Conservation (phyloP, 2,329 filamentous ascomycete genomes). For the Myriosclerotinia duriaeana region DNA sequence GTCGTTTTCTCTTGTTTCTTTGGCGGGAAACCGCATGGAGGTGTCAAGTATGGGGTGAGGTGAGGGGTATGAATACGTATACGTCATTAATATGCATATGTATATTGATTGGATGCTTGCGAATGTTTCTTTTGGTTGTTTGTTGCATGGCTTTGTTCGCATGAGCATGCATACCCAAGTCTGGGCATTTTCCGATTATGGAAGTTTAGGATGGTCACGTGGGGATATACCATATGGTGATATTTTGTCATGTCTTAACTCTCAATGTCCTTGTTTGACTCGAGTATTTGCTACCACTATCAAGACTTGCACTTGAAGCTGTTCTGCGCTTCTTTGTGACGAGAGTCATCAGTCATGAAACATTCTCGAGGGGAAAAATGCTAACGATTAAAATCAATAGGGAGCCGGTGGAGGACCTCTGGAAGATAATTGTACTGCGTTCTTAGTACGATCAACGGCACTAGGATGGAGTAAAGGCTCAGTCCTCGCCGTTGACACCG, state of each 20-base stretch:
- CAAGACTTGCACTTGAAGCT: neutral
- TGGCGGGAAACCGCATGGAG: neutral
- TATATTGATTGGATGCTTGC: neutral
- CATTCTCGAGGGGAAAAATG: neutral
- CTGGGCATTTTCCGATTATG: neutral
- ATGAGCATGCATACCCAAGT: slow-evolving; percentile 1
- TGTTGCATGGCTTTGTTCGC: slow-evolving; percentile 2
- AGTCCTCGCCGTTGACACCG: slow-evolving; percentile 88
- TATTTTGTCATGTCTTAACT: slow-evolving; percentile 26
- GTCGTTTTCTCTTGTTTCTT: neutral
- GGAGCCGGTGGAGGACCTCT: slow-evolving; percentile 85
- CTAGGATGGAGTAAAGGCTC: slow-evolving; percentile 80
- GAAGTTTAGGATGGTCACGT: neutral
- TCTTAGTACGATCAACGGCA: slow-evolving; percentile 79
- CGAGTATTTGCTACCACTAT: neutral
- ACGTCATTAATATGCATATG: slow-evolving; percentile 1
- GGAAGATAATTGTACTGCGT: slow-evolving; percentile 82
- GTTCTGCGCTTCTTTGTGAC: neutral
- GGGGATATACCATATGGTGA: neutral
- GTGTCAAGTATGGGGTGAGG: neutral
- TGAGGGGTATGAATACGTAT: neutral
- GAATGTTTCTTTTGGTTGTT: neutral
- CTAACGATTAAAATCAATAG: slow-evolving; percentile 48
- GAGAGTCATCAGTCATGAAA: neutral
- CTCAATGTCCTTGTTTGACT: neutral